Evolutionary conservation across 2,329 filamentous ascomycete species (phyloP), one percentile per base, ranked within the genome.

Genomic region (Fusarium kyushuense): DNA sequence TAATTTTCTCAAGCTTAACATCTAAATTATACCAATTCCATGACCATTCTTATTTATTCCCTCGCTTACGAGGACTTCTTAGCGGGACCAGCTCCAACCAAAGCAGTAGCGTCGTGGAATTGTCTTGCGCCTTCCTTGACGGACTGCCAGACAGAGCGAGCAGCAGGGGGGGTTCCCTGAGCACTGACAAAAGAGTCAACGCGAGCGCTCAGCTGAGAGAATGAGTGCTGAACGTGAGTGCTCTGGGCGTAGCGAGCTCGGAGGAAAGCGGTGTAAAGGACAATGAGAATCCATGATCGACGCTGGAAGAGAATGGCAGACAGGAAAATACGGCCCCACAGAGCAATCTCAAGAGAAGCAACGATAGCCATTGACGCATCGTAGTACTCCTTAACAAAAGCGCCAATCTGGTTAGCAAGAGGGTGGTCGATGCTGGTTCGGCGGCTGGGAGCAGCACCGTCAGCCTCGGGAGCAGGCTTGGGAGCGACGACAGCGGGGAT

Each of bases 311-410:
- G 84, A 67, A 98, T 82, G 65, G 93, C 93, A 32, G 92, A 91
- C 55, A 94, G 81, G 48, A 96, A 77, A 56, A 99, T 83, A 76
- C 96, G 93, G 80, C 92, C 83, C 90, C 94, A 96, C 63, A 98
- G 89, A 40, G 87, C 82, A 72, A 98, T 93, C 84, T 99, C 96
- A 61, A 99, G 92, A 46, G 86, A 84, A 36, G 95, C 92, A 32
- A 99, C 96, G 64, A 98, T 84, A 59, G 92, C 92, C 96, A 99
- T 99, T 80, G 93, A 97, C 65, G 88, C 83, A 79, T 99, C 96
- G 78, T 99, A 99, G 87, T 98, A 97, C 79, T 94, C 89, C 89
- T 98, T 98, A 79, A 99, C 94, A 76, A 99, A 99, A 75, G 86
- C 87, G 73, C 94, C 94, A 79, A 99, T 97, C 72, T 86, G 87